Percentiles rank a stretch among this genome's conserved stretches.
Conservation (phyloP, 2,329 filamentous ascomycete species). For the Nothophoma quercina region DNA sequence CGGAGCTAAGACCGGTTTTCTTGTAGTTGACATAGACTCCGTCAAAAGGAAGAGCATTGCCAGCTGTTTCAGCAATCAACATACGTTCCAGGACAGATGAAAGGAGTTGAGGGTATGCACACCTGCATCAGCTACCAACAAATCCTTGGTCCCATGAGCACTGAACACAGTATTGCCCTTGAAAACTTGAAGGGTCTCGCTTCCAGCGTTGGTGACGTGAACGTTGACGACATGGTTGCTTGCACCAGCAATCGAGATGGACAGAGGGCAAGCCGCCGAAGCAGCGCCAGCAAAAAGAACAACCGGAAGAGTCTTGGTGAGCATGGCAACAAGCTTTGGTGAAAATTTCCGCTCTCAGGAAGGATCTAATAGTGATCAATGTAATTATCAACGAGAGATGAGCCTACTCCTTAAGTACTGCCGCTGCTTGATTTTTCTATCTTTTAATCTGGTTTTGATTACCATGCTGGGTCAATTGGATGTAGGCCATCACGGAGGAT, state of each 20-base stretch:
- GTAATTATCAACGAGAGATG: not conserved
- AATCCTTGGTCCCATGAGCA: constrained; percentile 22
- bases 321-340: constrained; percentile 10
- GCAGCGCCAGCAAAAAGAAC: constrained; percentile 21
- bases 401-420: constrained; percentile 4
- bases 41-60: constrained; percentile 21
- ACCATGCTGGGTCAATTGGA: not conserved
- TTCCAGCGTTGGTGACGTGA: constrained; percentile 19
- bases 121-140: constrained; percentile 23
- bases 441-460: not conserved
- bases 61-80: constrained; percentile 7
- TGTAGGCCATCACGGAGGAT: constrained; percentile 7
- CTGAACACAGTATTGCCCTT: constrained; percentile 27
- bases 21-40: constrained; percentile 26
- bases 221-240: constrained; percentile 15
- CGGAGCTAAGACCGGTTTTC: constrained; percentile 11
- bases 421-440: not conserved
- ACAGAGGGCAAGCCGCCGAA: constrained; percentile 20
- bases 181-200: constrained; percentile 19
- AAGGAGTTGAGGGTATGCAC: not conserved
- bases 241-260: constrained; percentile 12
- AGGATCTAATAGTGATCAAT: not conserved
- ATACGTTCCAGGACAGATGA: not conserved
- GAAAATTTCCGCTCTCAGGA: not conserved
- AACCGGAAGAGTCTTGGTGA: constrained; percentile 13